Percentiles rank a stretch among this genome's conserved stretches.
phyloP scores from a whole-genome alignment of 1,139 yeast species.

The Blastobotrys petasosporus region DNA sequence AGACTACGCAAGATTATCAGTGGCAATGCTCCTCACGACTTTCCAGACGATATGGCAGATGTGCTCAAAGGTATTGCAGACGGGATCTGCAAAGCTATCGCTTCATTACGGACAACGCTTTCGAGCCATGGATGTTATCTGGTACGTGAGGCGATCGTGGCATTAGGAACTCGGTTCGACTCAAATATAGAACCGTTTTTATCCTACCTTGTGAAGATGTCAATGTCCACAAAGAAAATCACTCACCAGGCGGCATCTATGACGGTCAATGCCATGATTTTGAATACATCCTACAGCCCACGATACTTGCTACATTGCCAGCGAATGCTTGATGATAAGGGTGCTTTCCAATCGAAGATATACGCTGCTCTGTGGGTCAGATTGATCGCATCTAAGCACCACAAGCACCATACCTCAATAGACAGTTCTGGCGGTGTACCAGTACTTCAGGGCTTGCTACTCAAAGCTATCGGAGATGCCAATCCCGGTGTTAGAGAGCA shows the following conservation, averaged over 20 bases:
- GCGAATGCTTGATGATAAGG: constrained; percentile 55
- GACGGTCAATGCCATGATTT: constrained; percentile 56
- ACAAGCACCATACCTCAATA: constrained; percentile 34
- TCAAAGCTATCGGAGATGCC: constrained; percentile 68
- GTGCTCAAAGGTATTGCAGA: constrained; percentile 46
- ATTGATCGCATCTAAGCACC: constrained; percentile 46
- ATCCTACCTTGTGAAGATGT: constrained; percentile 52
- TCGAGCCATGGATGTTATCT: constrained; percentile 71
- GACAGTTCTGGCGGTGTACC: constrained; percentile 41
- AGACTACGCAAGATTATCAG: constrained; percentile 55
- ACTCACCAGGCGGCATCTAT: constrained; percentile 71
- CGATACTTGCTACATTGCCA: constrained; percentile 50
- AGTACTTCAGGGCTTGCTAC: constrained; percentile 46
- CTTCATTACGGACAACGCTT: constrained; percentile 78
- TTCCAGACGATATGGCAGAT: constrained; percentile 40
- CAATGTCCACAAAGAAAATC: constrained; percentile 73
- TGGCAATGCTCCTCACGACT: constrained; percentile 46
- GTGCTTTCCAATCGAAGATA: constrained; percentile 57
- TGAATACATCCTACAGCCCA: constrained; percentile 49
- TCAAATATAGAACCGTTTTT: constrained; percentile 56
- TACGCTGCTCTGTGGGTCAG: constrained; percentile 70
- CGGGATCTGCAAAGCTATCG: constrained; percentile 61
- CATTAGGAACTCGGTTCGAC: constrained; percentile 49
- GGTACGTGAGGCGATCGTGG: constrained; percentile 63
- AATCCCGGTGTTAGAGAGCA: constrained; percentile 74